Conservation (phyloP, 1,284 basidiomycete species). For the Athelia sp. region DNA sequence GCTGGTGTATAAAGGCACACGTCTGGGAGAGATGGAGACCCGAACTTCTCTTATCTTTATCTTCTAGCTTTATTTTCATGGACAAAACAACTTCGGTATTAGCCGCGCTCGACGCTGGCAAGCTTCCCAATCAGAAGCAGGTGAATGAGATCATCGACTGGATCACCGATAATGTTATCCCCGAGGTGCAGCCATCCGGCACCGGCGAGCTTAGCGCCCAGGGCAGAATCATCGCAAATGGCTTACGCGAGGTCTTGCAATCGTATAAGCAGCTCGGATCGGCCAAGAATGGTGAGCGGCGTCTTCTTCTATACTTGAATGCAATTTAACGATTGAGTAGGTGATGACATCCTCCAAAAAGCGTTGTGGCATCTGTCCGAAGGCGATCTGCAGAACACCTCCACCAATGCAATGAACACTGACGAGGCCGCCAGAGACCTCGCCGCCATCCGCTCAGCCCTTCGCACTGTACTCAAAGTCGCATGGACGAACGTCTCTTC, state of each 20-base stretch:
- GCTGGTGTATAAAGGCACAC: too few relatives aligned
- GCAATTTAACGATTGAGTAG: too few relatives aligned
- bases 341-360: slow-evolving; percentile 57
- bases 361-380: slow-evolving; percentile 57
- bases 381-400: slow-evolving; percentile 38
- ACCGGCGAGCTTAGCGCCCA: slow-evolving; percentile 43
- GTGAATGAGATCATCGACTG: slow-evolving; percentile 44
- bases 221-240: slow-evolving; percentile 43
- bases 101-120: slow-evolving; percentile 61
- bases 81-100: slow-evolving; percentile 52
- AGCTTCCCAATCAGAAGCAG: slow-evolving; percentile 57
- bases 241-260: slow-evolving; percentile 41
- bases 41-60: slow-evolving; percentile 6
- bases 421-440: slow-evolving; percentile 46
- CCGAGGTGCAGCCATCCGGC: slow-evolving; percentile 35
- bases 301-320: too few relatives aligned
- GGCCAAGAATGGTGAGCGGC: slow-evolving; percentile 50
- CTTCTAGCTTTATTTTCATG: slow-evolving; percentile 30
- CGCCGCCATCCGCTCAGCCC: slow-evolving; percentile 37
- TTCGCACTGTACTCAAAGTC: slow-evolving; percentile 45
- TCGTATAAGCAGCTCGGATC: slow-evolving; percentile 48
- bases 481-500: slow-evolving; percentile 47
- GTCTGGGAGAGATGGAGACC: too few relatives aligned
- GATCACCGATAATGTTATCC: slow-evolving; percentile 40
- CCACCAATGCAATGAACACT: slow-evolving; percentile 28